Percentiles rank a stretch among this genome's conserved stretches.
Conservation (phyloP, 306 rosid species). For the Lithocarpus polystachyus region DNA sequence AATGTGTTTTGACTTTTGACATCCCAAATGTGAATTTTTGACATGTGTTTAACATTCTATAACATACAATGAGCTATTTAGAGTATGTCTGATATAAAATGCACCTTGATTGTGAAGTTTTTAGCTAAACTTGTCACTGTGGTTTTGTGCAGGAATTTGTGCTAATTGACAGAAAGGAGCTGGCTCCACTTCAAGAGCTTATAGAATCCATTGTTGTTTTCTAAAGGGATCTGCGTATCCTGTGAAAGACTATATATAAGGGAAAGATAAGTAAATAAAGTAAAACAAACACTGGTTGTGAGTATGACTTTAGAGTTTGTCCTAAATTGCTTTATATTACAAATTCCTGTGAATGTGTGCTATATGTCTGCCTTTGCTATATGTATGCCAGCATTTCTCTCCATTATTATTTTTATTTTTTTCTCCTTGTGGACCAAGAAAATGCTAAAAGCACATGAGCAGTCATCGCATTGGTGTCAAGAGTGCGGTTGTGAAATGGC, state of each 20-base stretch:
- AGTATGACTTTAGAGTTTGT: slow-evolving; percentile 18
- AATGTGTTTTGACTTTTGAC: neutral
- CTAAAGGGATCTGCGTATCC: slow-evolving; percentile 38
- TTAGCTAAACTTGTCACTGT: neutral
- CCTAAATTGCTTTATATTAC: neutral
- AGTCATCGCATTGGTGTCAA: slow-evolving; percentile 2
- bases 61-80: too few relatives aligned
- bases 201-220: slow-evolving; percentile 86
- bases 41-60: neutral
- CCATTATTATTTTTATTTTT: too few relatives aligned
- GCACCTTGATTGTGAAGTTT: neutral
- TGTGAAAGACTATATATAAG: slow-evolving; percentile 30
- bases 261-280: slow-evolving; percentile 22
- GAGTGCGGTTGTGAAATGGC: neutral
- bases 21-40: neutral
- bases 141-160: slow-evolving; percentile 75
- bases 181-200: slow-evolving; percentile 99
- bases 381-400: neutral
- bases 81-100: neutral
- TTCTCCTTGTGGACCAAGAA: neutral
- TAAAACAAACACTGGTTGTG: slow-evolving; percentile 22
- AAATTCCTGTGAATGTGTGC: slow-evolving; percentile 26
- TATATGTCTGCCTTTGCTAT: neutral
- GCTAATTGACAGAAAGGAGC: slow-evolving; percentile 94
- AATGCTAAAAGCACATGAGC: slow-evolving; percentile 8